Base-by-base conservation (phyloP, 495 filamentous ascomycete genomes). In the Penicillium verhagenii region DNA sequence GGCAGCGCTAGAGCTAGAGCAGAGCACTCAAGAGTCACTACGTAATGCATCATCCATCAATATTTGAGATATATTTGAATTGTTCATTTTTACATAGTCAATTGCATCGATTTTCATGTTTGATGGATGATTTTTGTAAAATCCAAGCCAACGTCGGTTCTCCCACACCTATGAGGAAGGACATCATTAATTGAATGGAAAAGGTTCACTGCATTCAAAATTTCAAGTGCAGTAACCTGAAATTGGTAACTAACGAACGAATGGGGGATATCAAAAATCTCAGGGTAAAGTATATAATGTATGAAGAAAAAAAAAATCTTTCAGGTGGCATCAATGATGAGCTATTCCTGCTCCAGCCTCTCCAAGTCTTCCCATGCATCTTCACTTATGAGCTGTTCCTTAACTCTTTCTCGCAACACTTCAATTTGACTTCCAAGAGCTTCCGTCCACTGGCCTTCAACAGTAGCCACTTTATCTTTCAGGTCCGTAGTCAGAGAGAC, bases 371-470 rank as follows among this genome's bases (percentile, higher is more conserved):
- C 87, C 88, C 88, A 92, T 2, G 86, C 89, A 31, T 86, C 86
- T 14, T 84, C 81, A 56, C 79, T 79, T 42, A 86, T 57, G 60
- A 92, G 72, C 68, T 81, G 87, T n/a, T 75, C 79, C 16, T 81
- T 81, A 0, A 90, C 82, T 42, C 86, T 72, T 60, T 78, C 71
- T 53, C 78, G 76, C 49, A 79, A 69, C 8, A 70, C 78, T 54
- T 78, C 76, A 53, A 89, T 72, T 53, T 82, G 74, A 42, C 77
- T 77, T 10, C 86, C 86, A 16, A 90, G 63, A 13, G 84, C 86
- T 61, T 88, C 86, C 11, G 72, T 66, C 85, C 94, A 98, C 70
- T 94, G 90, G 21, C 89, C 86, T 71, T 97, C 94, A 45, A 98
- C 86, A 35, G 91, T 83, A 43, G 84, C 79, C 10, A 97, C 92